Conservation (phyloP, 352 stramenopile genomes). For the Phytophthora hybrid region DNA sequence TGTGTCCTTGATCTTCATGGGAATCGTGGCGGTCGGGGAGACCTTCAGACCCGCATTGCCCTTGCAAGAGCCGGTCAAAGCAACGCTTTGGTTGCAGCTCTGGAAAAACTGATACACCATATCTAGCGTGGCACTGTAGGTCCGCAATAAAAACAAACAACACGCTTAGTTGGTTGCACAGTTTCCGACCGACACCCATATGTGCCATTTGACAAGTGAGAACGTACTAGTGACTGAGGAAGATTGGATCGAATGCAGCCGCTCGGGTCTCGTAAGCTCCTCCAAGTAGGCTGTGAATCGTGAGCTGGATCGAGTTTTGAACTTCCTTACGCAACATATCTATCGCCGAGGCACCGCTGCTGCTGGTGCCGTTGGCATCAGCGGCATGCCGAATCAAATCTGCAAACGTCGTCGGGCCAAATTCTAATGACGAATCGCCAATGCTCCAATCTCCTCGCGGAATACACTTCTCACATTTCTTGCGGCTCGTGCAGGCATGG, state of each 20-base stretch:
- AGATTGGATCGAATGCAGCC: constrained; percentile 56
- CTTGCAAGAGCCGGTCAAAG: constrained; percentile 43
- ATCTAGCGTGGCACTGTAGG: constrained; percentile 54
- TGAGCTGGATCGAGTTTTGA: constrained; percentile 52
- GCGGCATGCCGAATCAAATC: constrained; percentile 61
- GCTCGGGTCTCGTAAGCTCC: constrained; percentile 54
- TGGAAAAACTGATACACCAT: constrained; percentile 74
- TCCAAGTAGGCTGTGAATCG: constrained; percentile 51
- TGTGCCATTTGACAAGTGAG: not conserved
- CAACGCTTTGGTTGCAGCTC: constrained; percentile 54
- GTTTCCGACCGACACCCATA: not conserved
- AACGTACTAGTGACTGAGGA: constrained; percentile 60
- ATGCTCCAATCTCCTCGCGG: constrained; percentile 74
- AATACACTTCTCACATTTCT: constrained; percentile 67
- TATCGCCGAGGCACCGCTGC: constrained; percentile 30
- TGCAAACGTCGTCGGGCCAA: constrained; percentile 66
- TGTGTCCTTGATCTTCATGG: constrained; percentile 44
- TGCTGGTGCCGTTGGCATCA: constrained; percentile 42
- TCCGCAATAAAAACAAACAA: constrained; percentile 16
- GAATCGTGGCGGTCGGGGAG: constrained; percentile 40
- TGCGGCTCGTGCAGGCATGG: constrained; percentile 49
- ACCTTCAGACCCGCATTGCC: constrained; percentile 38
- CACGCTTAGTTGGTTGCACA: not conserved
- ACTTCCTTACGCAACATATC: constrained; percentile 46
- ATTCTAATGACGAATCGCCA: constrained; percentile 67